Percentiles rank a stretch among this genome's conserved stretches.
phyloP scores from a whole-genome alignment of 495 filamentous ascomycete genomes.

The Neurospora sp. region DNA sequence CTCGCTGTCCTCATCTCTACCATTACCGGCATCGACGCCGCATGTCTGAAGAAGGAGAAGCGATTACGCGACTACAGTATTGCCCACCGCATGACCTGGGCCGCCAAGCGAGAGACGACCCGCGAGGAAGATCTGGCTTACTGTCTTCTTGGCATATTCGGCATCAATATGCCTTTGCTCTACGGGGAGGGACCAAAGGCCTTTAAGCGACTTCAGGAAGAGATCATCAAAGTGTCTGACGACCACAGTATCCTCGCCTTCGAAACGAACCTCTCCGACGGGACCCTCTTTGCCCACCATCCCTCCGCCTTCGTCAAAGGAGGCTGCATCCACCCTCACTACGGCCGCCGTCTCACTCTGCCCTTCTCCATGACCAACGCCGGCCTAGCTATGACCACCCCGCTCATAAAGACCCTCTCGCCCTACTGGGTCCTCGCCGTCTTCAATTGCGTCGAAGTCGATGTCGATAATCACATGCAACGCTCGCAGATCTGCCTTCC shows the following conservation, averaged over 20 bases:
- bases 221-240: constrained; percentile 15
- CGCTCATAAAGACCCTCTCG: constrained; percentile 16
- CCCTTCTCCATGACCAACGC: constrained; percentile 20
- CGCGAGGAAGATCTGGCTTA: constrained; percentile 33
- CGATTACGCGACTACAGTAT: constrained; percentile 12
- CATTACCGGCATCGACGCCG: constrained; percentile 21
- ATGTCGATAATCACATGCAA: background rate
- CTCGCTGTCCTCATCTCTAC: constrained; percentile 16
- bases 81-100: constrained; percentile 33
- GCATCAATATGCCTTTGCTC: constrained; percentile 33
- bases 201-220: constrained; percentile 18
- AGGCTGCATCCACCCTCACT: constrained; percentile 6
- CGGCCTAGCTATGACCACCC: constrained; percentile 16
- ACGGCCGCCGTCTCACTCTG: constrained; percentile 5
- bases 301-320: constrained; percentile 6
- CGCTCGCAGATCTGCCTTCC: constrained; percentile 13
- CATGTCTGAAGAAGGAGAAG: constrained; percentile 8
- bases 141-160: constrained; percentile 34
- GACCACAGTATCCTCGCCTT: constrained; percentile 20
- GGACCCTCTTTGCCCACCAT: constrained; percentile 15
- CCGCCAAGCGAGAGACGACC: constrained; percentile 20
- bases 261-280: constrained; percentile 6
- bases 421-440: constrained; percentile 20
- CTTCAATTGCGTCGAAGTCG: constrained; percentile 17
- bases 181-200: constrained; percentile 32